These are phyloP conservation scores for Ophiostoma montium DNA, from an alignment of 2,329 filamentous ascomycete species.

Conservation along the genomic window DNA sequence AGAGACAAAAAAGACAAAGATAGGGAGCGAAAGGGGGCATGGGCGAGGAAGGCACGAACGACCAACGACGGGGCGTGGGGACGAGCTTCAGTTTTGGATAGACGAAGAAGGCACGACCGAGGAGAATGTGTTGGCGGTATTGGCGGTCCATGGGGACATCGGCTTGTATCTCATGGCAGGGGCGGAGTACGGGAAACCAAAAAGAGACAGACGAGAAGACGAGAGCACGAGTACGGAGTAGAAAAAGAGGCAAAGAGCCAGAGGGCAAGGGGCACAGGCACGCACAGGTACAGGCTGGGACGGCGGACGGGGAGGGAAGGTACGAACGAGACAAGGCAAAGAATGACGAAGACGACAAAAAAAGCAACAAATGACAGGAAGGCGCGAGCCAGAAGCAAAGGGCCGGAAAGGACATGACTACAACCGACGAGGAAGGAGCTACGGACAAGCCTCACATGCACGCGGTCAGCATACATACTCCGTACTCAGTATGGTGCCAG, in stretches of 20 bases:
- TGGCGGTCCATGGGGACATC: background rate
- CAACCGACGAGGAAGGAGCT: background rate
- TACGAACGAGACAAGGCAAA: background rate
- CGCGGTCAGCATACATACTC: background rate
- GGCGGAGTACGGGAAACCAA: constrained; percentile 13
- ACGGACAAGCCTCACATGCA: background rate
- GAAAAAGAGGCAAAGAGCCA: constrained; percentile 17
- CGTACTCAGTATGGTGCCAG: background rate
- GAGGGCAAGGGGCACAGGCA: background rate
- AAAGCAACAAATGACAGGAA: background rate
- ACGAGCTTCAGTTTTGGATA: constrained; percentile 35
- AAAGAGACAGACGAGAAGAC: constrained; percentile 12
- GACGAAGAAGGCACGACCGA: constrained; percentile 3
- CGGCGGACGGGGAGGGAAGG: constrained; percentile 8
- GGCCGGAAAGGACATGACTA: background rate
- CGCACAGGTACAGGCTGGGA: constrained; percentile 2
- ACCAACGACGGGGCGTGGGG: constrained; percentile 23
- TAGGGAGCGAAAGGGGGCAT: constrained; percentile 20
- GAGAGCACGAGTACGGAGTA: constrained; percentile 7
- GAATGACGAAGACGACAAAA: background rate
- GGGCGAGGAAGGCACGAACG: constrained; percentile 1
- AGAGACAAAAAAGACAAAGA: background rate
- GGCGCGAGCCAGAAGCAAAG: constrained; percentile 2
- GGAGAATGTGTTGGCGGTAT: background rate
- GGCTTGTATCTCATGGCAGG: constrained; percentile 3